phyloP scores from a whole-genome alignment of 2,329 filamentous ascomycete species.

The Colletotrichum sp. region DNA sequence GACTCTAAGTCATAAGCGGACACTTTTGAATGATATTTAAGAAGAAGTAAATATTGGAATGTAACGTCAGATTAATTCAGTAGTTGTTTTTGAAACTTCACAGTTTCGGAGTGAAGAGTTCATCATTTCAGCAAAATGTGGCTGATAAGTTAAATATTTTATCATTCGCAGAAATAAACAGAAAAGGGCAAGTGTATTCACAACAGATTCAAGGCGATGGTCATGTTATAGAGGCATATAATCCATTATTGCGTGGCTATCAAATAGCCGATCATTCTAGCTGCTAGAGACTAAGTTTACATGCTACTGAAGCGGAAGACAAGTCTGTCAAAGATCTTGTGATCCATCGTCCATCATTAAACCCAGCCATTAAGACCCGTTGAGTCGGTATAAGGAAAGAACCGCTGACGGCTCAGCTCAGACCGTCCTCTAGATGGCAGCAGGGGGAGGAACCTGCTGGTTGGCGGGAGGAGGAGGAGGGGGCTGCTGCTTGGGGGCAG shows the following conservation, averaged over 20 bases:
- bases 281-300: not conserved
- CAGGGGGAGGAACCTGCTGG: not conserved
- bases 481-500: not conserved
- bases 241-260: not conserved
- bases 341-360: not conserved
- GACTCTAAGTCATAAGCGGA: not conserved
- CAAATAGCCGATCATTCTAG: not conserved
- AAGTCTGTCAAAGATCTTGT: not conserved
- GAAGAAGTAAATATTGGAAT: fast-evolving
- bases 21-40: not conserved
- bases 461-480: not conserved
- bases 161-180: not conserved
- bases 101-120: no score
- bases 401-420: not conserved
- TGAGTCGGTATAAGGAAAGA: not conserved
- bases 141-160: not conserved
- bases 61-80: not conserved
- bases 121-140: not conserved
- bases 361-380: not conserved
- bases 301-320: not conserved
- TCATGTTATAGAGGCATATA: not conserved
- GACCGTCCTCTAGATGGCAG: not conserved
- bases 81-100: no score
- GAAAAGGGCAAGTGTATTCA: not conserved
- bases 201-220: not conserved